Percentiles rank a stretch among this genome's conserved stretches.
Conservation (phyloP, 257 asterid species). For the Gardenia jasminoides region DNA sequence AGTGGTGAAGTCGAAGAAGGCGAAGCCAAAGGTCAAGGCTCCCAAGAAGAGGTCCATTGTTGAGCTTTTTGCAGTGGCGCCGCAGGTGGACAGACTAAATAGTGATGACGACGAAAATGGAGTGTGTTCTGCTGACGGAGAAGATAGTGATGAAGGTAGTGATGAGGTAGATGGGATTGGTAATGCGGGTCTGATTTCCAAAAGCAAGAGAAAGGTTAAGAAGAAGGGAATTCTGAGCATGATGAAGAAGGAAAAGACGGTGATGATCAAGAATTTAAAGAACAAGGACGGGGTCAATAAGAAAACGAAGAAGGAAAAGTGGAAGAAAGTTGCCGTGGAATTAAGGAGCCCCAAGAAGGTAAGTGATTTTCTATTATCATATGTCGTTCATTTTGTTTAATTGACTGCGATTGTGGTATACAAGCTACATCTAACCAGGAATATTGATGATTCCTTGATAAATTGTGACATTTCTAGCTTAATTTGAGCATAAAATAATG, state of each 20-base stretch:
- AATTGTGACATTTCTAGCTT: slow-evolving; percentile 19
- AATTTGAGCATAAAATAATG: slow-evolving; percentile 52
- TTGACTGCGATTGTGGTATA: slow-evolving; percentile 2
- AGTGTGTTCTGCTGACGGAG: slow-evolving; percentile 2
- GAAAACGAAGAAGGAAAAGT: slow-evolving; percentile 27
- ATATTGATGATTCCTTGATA: slow-evolving; percentile 21
- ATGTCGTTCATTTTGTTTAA: background rate
- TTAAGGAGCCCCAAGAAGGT: slow-evolving; percentile 46
- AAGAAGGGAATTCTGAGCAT: slow-evolving; percentile 24
- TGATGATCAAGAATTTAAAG: slow-evolving; percentile 27
- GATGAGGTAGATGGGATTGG: slow-evolving; percentile 15
- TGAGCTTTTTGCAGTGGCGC: slow-evolving; percentile 68
- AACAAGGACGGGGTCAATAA: slow-evolving; percentile 14
- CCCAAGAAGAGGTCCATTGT: slow-evolving; percentile 73
- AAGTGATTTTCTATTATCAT: slow-evolving; percentile 18
- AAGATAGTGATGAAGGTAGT: slow-evolving; percentile 1
- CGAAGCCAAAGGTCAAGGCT: slow-evolving; percentile 25
- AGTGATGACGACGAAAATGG: slow-evolving; percentile 26
- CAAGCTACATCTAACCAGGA: slow-evolving; percentile 13
- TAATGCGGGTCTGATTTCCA: slow-evolving; percentile 14
- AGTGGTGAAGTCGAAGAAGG: background rate
- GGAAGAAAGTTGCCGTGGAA: slow-evolving; percentile 16
- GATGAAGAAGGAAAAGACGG: slow-evolving; percentile 34
- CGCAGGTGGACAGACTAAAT: slow-evolving; percentile 42
- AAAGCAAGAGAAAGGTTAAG: slow-evolving; percentile 29